Evolutionary conservation across 805 yeast species (phyloP).

Genomic region (Saccharomycopsis javanensis): DNA sequence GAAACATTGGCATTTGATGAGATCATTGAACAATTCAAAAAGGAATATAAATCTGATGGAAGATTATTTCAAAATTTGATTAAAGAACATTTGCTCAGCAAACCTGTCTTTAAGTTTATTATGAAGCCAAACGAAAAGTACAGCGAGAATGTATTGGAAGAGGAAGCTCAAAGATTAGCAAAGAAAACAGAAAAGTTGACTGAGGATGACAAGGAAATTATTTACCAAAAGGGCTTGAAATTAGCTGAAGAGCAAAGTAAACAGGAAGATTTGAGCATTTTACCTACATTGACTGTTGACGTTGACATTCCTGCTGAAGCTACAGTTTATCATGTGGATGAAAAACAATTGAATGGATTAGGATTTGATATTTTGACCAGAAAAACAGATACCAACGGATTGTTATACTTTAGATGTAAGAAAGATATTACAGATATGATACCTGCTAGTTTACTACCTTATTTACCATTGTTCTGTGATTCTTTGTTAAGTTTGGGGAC

Average conservation of each 20-base stretch:
- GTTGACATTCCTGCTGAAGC: conserved; percentile 61
- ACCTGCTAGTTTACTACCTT: conserved; percentile 56
- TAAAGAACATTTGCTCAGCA: conserved; percentile 38
- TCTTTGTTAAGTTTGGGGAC: conserved; percentile 90
- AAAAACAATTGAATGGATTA: conserved; percentile 22
- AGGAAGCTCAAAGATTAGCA: conserved; percentile 48
- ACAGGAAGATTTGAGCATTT: conserved; percentile 61
- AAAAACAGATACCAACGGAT: conserved; percentile 67
- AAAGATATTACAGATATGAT: conserved; percentile 45
- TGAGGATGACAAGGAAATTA: conserved; percentile 45
- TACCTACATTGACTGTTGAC: conserved; percentile 66
- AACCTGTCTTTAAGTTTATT: conserved; percentile 58
- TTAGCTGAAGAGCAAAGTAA: conserved; percentile 56
- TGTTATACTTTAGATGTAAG: conserved; percentile 65
- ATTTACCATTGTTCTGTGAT: conserved; percentile 65
- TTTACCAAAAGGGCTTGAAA: conserved; percentile 50
- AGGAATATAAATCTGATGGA: conserved; percentile 49
- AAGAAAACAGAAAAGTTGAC: conserved; percentile 35
- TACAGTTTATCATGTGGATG: conserved; percentile 28
- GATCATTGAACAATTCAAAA: conserved; percentile 48
- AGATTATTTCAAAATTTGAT: conserved; percentile 52
- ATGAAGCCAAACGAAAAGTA: conserved; percentile 63
- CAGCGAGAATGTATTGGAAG: conserved; percentile 38
- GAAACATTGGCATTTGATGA: conserved; percentile 56
- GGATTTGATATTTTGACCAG: conserved; percentile 33